These are phyloP conservation scores for Ajuga reptans DNA, from an alignment of 305 asterid genomes.

Conservation along the genomic window DNA sequence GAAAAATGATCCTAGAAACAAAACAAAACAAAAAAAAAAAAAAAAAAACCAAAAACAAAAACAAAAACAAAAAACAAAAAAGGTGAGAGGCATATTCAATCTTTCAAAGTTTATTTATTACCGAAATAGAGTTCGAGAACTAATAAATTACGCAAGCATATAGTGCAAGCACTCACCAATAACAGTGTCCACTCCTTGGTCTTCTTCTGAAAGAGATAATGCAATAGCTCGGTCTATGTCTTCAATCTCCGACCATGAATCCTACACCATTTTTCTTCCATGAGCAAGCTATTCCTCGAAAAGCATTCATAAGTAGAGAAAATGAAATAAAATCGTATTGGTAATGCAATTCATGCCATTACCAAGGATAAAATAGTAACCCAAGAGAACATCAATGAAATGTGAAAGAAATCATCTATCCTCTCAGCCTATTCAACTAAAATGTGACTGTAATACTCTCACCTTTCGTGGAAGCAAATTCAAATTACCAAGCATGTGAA, in stretches of 20 bases:
- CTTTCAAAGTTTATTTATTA: neutral
- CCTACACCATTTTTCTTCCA: slow-evolving; percentile 21
- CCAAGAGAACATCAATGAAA: neutral
- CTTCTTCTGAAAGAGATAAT: slow-evolving; percentile 74
- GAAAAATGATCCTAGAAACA: neutral
- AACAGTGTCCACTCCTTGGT: slow-evolving; percentile 43
- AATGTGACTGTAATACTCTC: neutral
- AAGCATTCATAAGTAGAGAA: slow-evolving; percentile 6
- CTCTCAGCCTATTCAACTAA: slow-evolving; percentile 3
- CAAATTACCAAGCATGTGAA: neutral
- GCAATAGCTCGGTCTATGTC: slow-evolving; percentile 93
- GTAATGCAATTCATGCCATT: neutral
- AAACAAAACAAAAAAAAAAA: neutral
- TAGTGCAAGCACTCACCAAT: slow-evolving; percentile 42
- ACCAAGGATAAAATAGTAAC: neutral
- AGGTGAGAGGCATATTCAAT: neutral
- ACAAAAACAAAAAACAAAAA: neutral
- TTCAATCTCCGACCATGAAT: slow-evolving; percentile 61
- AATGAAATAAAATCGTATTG: neutral
- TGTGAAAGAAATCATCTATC: neutral
- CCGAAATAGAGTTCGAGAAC: neutral
- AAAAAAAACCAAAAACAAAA: neutral
- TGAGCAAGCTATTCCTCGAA: slow-evolving; percentile 18
- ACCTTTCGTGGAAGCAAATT: neutral
- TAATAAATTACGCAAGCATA: neutral